Base-by-base conservation (phyloP, 495 filamentous ascomycete species). In the Aspergillus steynii region DNA sequence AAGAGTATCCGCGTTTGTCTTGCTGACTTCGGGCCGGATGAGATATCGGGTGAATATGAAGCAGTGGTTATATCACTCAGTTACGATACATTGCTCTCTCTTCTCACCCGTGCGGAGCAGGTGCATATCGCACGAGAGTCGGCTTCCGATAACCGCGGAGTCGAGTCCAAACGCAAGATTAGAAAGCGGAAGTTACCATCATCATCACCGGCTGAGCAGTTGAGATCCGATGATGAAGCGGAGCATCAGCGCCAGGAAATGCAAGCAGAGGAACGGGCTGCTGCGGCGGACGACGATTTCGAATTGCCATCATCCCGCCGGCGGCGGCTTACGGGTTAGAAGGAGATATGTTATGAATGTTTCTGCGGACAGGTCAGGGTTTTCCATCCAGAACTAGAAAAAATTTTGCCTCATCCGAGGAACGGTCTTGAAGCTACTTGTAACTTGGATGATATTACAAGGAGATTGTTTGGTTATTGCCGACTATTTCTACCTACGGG, bases 221-320 rank as follows among this genome's bases (percentile, higher is more conserved):
- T 53, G n/a, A 53, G 27, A n/a, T 27, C 51, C 9, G 53, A 28
- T 26, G 56, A 15, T 59, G 68, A 55, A 55, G 64, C 49, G 15
- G 51, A 53, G 42, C 2, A 42, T 20, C 25, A 10, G 15, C 31
- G 37, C 20, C 32, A 59, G 46, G 59, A 15, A n/a, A 20, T 46
- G 15, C 42, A 15, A 46, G 42, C 42, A 46, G 42, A 46, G 42
- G 15, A 46, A 46, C n/a, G n/a, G n/a, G 42, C 42, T 46, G 42
- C 42, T 46, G 42, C 42, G 15, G 7, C 42, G 7, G 42, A 46
- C 42, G 42, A 46, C 15, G 15, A 46, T 46, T 46, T 46, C 42
- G 7, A 46, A 46, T 46, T 46, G 42, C 42, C 42, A 46, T 46
- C 15, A 46, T 46, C 42, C 42, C 42, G 42, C 7, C 42, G 42